phyloP scores from a whole-genome alignment of 257 asterid species.

The Plantago elongata region DNA sequence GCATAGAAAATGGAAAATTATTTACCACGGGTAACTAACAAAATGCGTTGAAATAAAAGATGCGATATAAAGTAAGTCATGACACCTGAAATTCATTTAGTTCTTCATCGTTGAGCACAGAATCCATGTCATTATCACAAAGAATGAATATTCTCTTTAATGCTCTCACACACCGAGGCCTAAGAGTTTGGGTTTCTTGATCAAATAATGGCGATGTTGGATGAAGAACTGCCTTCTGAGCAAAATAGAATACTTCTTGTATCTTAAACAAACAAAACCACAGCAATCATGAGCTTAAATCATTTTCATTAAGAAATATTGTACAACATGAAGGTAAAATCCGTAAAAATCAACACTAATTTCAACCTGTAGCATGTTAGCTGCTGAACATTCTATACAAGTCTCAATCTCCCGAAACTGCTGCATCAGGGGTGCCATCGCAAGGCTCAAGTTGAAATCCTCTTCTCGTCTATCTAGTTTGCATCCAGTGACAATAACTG shows the following conservation, averaged over 20 bases:
- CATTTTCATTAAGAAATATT: constrained; percentile 1
- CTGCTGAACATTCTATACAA: constrained; percentile 93
- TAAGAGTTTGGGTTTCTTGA: constrained; percentile 75
- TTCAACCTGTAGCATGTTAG: constrained; percentile 76
- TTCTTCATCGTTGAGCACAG: constrained; percentile 80
- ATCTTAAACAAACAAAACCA: constrained; percentile 42
- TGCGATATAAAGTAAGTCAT: constrained; percentile 2
- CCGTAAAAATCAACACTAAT: constrained; percentile 17
- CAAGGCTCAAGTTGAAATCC: constrained; percentile 60
- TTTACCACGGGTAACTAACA: not conserved
- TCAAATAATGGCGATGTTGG: constrained; percentile 94
- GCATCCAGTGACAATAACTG: constrained; percentile 92
- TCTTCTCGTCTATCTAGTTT: constrained; percentile 79
- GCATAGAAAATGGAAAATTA: constrained; percentile 3
- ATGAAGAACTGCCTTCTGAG: constrained; percentile 98
- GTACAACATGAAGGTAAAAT: constrained; percentile 2
- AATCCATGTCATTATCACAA: constrained; percentile 94
- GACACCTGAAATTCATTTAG: constrained; percentile 89
- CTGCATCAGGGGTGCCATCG: constrained; percentile 85
- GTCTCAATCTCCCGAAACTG: constrained; percentile 94
- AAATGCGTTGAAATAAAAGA: not conserved
- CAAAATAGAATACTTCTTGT: constrained; percentile 85
- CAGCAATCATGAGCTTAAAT: constrained; percentile 15
- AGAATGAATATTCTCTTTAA: constrained; percentile 78
- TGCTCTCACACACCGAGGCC: constrained; percentile 87